A percentile compares a stretch with the other conserved stretches of the same genome.
These are phyloP conservation scores for Anthracocystis panici-leucophaei DNA, from an alignment of 1,284 basidiomycete species.

Conservation along the genomic window DNA sequence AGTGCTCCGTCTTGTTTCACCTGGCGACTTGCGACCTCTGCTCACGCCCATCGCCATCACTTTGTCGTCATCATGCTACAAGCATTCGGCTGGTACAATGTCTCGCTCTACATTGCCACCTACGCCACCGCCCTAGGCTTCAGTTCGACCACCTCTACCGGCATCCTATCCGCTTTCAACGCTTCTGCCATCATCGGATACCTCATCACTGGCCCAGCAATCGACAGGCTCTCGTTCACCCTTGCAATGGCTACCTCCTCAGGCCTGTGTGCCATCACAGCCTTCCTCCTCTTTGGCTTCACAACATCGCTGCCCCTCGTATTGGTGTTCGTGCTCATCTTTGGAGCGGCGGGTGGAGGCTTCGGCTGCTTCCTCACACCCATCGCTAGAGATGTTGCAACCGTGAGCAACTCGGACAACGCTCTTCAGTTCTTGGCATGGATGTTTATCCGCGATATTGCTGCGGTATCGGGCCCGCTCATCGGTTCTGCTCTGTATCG, in stretches of 20 bases:
- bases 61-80: conserved; percentile 40
- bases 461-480: conserved; percentile 48
- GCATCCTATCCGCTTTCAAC: conserved; percentile 60
- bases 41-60: conserved; percentile 20
- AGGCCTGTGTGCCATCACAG: conserved; percentile 26
- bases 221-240: conserved; percentile 40
- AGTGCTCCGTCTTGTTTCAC: conserved; percentile 4
- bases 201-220: conserved; percentile 39
- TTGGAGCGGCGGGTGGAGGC: conserved; percentile 44
- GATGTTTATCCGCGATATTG: conserved; percentile 51
- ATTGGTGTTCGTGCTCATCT: conserved; percentile 52
- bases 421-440: conserved; percentile 31
- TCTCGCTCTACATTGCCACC: conserved; percentile 55
- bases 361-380: conserved; percentile 46
- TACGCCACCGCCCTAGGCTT: conserved; percentile 50
- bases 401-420: conserved; percentile 20
- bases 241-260: conserved; percentile 46
- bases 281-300: conserved; percentile 51
- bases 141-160: conserved; percentile 42
- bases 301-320: conserved; percentile 45
- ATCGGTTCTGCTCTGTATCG: conserved; percentile 50
- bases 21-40: conserved; percentile 16
- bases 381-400: conserved; percentile 25
- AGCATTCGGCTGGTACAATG: conserved; percentile 49
- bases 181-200: conserved; percentile 56